Base-by-base conservation (phyloP, 805 yeast genomes). In the Candida tammaniensis region DNA sequence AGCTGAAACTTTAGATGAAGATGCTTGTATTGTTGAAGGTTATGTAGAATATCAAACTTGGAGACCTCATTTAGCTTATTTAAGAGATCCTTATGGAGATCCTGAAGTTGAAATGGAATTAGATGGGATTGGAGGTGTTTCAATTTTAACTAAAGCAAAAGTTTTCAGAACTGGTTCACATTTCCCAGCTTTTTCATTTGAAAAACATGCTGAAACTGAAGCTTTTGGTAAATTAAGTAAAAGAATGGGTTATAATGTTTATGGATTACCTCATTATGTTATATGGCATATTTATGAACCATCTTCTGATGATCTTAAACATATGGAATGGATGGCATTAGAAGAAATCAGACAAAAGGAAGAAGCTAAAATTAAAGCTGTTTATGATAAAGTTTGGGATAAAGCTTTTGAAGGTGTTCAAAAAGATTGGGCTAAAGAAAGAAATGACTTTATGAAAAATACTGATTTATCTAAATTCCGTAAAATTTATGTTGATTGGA, bases 201-300 rank as follows among this genome's bases (percentile, higher is more conserved):
- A 86, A 59, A 87, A 86, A 50, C 98, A 93, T 57, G 98, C 98
- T 3, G 98, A 91, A 57, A 91, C 98, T 2, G 98, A 93, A 61
- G 98, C 95, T 0, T 91, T 93, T 59, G 98, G 95, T 28, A 88
- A 86, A 54, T 71, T 91, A 70, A 78, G 86, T 48, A 81, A 86
- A 47, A 69, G 82, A 43, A 86, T 91, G 95, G 89, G 91, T 4
- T 86, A 75, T 56, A 70, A 80, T 16, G 97, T 91, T 16, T 73
- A 82, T 41, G 98, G 98, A 0, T 70, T 91, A 48, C 95, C 96
- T 9, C 96, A 91, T 62, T 91, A 91, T 57, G 94, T 87, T 21
- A 83, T 91, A 36, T 91, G 98, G 98, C 96, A 88, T 59, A 82
- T 86, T 45, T 91, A 91, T 61, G 98, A 91, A 67, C 98, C 98